Evolutionary conservation across 2,329 filamentous ascomycete genomes (phyloP), one percentile per base, ranked within the genome.

Genomic region (Verticillium klebahnii): DNA sequence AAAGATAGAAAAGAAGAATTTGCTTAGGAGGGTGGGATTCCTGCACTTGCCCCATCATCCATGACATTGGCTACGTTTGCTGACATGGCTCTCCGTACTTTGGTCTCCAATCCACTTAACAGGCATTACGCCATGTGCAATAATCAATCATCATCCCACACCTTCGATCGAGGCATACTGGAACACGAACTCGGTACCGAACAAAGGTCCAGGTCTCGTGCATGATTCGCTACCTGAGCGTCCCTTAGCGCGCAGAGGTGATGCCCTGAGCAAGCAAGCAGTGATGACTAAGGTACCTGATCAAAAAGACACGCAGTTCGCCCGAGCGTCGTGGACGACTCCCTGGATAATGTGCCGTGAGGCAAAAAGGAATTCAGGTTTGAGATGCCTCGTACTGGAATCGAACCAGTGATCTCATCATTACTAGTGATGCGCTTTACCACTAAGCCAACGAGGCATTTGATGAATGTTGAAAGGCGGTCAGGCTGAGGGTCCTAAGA

Each of bases 391-490:
- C 55, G 55, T 57, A 57, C 55, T 57, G 55, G 55, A 57, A 57
- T 57, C 55, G 55, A 57, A 57, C 55, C 55, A 57, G 55, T 57
- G 55, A 57, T 57, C 55, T 57, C 55, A 57, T 57, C 55, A 57
- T 57, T 57, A 57, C 55, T 57, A 57, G 55, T 57, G 55, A 57
- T 57, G 55, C 55, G 55, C 55, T 57, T 57, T 57, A 57, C 55
- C 55, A 57, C 55, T 57, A 37, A 57, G 55, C 55, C 55, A 57
- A 57, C 55, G 55, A 57, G 55, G 55, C 55, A 19, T 23, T 57
- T 37, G 32, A 15, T 37, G 9, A 52, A 14, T 19, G 45, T 14
- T 9, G 11, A 5, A 23, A 11, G n/a, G 8, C 7, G 19, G 8
- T 2, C 3, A 15, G 19, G 17, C 9, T 23, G 45, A 12, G 15